A percentile compares a stretch with the other conserved stretches of the same genome.
These are phyloP conservation scores for Termitomyces bulborhizus DNA, from an alignment of 768 basidiomycete genomes.

Conservation along the genomic window DNA sequence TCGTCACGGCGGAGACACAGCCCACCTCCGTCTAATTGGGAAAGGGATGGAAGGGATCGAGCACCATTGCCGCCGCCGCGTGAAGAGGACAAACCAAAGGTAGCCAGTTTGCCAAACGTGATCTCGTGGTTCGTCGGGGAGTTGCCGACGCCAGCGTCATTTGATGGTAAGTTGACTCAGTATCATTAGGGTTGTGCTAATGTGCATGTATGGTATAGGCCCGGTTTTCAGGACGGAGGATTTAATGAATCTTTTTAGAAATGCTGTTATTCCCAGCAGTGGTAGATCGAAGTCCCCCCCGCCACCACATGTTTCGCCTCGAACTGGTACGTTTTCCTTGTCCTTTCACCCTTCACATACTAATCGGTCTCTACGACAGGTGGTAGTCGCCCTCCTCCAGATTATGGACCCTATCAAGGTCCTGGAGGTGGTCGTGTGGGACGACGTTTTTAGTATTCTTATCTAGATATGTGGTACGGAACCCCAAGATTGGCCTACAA, in stretches of 20 bases:
- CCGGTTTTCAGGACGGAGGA: conserved; percentile 90
- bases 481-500: background rate
- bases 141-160: conserved; percentile 1
- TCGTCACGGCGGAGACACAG: conserved; percentile 2
- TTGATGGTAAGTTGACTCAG: background rate
- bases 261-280: conserved; percentile 71
- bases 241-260: conserved; percentile 78
- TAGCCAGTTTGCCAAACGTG: conserved; percentile 3
- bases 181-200: background rate
- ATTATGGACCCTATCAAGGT: conserved; percentile 85
- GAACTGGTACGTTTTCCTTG: conserved; percentile 31
- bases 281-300: conserved; percentile 52
- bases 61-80: conserved; percentile 6
- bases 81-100: conserved; percentile 11
- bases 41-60: conserved; percentile 5
- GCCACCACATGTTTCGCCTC: conserved; percentile 41
- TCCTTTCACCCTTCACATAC: background rate
- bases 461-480: background rate
- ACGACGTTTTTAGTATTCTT: conserved; percentile 16
- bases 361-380: conserved; percentile 22
- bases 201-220: conserved; percentile 37
- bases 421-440: conserved; percentile 35
- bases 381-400: conserved; percentile 73
- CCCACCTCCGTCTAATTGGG: conserved; percentile 8
- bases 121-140: conserved; percentile 14